Evolutionary conservation across 768 basidiomycete species (phyloP).

Genomic region (Clavaria fumosa): DNA sequence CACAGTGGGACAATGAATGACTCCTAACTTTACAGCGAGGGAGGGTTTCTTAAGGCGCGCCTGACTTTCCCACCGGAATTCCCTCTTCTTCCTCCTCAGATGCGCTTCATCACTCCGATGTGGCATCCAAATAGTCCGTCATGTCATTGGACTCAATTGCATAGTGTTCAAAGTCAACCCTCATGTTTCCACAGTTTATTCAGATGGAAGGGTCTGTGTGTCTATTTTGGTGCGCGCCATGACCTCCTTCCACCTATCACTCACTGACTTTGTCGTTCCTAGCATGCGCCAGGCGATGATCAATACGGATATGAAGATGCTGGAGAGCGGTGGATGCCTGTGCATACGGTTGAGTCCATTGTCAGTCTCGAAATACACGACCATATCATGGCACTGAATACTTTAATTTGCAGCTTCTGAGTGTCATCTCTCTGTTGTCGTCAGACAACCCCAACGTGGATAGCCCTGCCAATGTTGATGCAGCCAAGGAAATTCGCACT

Average conservation of each 20-base stretch:
- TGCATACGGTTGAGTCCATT: slow-evolving; percentile 94
- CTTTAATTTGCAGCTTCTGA: slow-evolving; percentile 81
- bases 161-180: too few species aligned
- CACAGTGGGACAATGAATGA: slow-evolving; percentile 5
- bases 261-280: slow-evolving; percentile 3
- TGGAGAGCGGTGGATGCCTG: slow-evolving; percentile 93
- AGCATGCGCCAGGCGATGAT: slow-evolving; percentile 95
- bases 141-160: too few species aligned
- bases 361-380: too few species aligned
- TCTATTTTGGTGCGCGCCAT: slow-evolving; percentile 64
- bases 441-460: slow-evolving; percentile 83
- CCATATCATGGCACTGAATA: too few species aligned
- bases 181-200: slow-evolving; percentile 59
- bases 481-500: slow-evolving; percentile 73
- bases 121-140: slow-evolving; percentile 93
- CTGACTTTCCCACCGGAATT: slow-evolving; percentile 83
- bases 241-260: slow-evolving; percentile 6
- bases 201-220: slow-evolving; percentile 87
- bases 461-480: slow-evolving; percentile 93
- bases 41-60: slow-evolving; percentile 88
- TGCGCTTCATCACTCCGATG: slow-evolving; percentile 90
- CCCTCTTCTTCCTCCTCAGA: slow-evolving; percentile 85
- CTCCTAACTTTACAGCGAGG: slow-evolving; percentile 48
- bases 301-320: slow-evolving; percentile 96
- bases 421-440: slow-evolving; percentile 90